A percentile compares a stretch with the other conserved stretches of the same genome.
phyloP scores from a whole-genome alignment of 164 flowering plant species.

The Vitis rotundifolia region DNA sequence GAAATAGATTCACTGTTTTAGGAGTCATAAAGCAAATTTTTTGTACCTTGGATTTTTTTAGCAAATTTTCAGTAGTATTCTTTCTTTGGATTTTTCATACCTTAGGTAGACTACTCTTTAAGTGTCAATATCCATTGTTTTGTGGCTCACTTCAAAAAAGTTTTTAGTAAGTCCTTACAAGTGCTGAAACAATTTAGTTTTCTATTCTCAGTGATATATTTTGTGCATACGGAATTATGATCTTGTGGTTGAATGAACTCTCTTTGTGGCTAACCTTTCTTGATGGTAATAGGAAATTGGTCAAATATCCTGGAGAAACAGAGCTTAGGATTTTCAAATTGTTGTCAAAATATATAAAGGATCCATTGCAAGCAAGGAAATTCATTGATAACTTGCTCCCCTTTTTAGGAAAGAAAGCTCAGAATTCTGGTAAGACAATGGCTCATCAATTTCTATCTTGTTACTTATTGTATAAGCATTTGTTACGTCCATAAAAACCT shows the following conservation, averaged over 20 bases:
- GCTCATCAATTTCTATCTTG: not conserved
- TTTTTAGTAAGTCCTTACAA: too few relatives aligned
- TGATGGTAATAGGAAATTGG: conserved; percentile 41
- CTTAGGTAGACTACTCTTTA: too few relatives aligned
- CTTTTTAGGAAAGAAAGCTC: conserved; percentile 38
- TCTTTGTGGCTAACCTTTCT: not conserved
- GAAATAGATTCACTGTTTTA: too few relatives aligned
- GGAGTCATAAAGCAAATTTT: too few relatives aligned
- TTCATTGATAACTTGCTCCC: conserved; percentile 77
- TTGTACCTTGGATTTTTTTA: too few relatives aligned
- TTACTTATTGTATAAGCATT: not conserved
- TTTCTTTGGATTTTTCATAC: too few relatives aligned
- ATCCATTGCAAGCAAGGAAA: conserved; percentile 44
- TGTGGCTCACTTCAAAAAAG: too few relatives aligned
- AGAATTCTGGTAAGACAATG: conserved; percentile 48
- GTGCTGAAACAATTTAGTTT: too few relatives aligned
- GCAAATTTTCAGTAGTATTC: too few relatives aligned
- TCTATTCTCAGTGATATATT: not conserved
- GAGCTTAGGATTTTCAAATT: conserved; percentile 62
- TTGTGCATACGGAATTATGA: not conserved
- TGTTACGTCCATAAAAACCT: not conserved
- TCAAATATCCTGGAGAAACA: conserved; percentile 51
- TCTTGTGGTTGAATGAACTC: not conserved
- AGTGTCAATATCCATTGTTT: too few relatives aligned
- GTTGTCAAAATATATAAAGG: conserved; percentile 56